Percentiles rank a stretch among this genome's conserved stretches.
phyloP scores from a whole-genome alignment of 495 filamentous ascomycete species.

The Talaromyces wortmannii region DNA sequence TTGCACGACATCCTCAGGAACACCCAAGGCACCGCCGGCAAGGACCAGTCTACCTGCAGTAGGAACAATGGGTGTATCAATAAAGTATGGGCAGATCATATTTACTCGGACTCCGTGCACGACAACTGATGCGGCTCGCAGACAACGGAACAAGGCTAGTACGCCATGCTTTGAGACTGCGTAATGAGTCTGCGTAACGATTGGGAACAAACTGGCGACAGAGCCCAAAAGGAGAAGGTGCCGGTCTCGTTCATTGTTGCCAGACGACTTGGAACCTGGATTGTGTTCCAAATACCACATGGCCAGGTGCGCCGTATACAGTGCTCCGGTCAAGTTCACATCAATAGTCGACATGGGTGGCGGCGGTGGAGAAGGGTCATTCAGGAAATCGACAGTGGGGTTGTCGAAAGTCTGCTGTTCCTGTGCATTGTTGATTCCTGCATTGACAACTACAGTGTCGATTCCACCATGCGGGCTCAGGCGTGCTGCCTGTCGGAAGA shows the following conservation, averaged over 20 bases:
- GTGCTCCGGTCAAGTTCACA: slow-evolving; percentile 55
- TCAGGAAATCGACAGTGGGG: slow-evolving; percentile 1
- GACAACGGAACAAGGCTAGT: slow-evolving; percentile 52
- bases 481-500: slow-evolving; percentile 50
- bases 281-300: slow-evolving; percentile 16
- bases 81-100: slow-evolving; percentile 58
- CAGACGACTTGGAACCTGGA: slow-evolving; percentile 12
- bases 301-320: slow-evolving; percentile 57
- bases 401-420: slow-evolving; percentile 1
- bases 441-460: slow-evolving; percentile 61
- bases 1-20: slow-evolving; percentile 49
- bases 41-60: slow-evolving; percentile 33
- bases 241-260: slow-evolving; percentile 10
- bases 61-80: slow-evolving; percentile 53
- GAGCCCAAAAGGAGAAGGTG: slow-evolving; percentile 18
- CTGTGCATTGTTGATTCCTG: slow-evolving; percentile 46
- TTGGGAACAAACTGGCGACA: slow-evolving; percentile 12
- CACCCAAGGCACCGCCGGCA: slow-evolving; percentile 44
- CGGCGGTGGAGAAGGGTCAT: slow-evolving; percentile 25
- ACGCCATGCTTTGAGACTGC: slow-evolving; percentile 57
- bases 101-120: slow-evolving; percentile 49
- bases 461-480: slow-evolving; percentile 45
- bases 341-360: slow-evolving; percentile 45
- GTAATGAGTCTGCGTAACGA: slow-evolving; percentile 40
- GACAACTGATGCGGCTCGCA: slow-evolving; percentile 38